Conservation (phyloP, 805 yeast genomes). For the Blastobotrys muscicola region DNA sequence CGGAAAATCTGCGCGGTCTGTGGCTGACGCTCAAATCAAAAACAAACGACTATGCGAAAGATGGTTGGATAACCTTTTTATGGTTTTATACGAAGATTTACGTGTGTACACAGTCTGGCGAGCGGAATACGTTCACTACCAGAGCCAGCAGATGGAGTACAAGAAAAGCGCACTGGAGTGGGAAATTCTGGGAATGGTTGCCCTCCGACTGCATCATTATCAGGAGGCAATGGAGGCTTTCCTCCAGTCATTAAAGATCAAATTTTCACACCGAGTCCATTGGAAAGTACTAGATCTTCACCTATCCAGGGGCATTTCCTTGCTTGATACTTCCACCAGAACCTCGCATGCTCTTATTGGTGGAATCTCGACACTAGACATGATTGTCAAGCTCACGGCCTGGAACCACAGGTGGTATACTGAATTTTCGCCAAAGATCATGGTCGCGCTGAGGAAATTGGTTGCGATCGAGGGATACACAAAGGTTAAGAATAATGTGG, state of each 20-base stretch:
- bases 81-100: constrained; percentile 59
- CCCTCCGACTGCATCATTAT: constrained; percentile 73
- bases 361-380: constrained; percentile 41
- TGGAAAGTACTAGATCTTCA: constrained; percentile 50
- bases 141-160: constrained; percentile 74
- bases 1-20: not conserved
- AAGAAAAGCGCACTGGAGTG: constrained; percentile 77
- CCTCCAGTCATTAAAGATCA: constrained; percentile 53
- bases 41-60: constrained; percentile 57
- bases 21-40: constrained; percentile 16
- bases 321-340: constrained; percentile 25
- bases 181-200: constrained; percentile 84
- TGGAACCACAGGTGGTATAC: constrained; percentile 98
- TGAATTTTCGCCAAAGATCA: constrained; percentile 68
- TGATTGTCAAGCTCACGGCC: constrained; percentile 71
- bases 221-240: constrained; percentile 87
- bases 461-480: constrained; percentile 71
- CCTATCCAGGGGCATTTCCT: constrained; percentile 34
- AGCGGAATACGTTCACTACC: constrained; percentile 80
- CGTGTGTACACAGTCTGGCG: constrained; percentile 83
- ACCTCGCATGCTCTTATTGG: constrained; percentile 17
- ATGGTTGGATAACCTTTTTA: constrained; percentile 70
- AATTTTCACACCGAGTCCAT: constrained; percentile 77
- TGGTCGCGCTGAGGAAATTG: constrained; percentile 48
- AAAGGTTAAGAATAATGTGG: constrained; percentile 44